Evolutionary conservation across 371 early-diverging fungal species (phyloP).

Genomic region (Mucor indicus): DNA sequence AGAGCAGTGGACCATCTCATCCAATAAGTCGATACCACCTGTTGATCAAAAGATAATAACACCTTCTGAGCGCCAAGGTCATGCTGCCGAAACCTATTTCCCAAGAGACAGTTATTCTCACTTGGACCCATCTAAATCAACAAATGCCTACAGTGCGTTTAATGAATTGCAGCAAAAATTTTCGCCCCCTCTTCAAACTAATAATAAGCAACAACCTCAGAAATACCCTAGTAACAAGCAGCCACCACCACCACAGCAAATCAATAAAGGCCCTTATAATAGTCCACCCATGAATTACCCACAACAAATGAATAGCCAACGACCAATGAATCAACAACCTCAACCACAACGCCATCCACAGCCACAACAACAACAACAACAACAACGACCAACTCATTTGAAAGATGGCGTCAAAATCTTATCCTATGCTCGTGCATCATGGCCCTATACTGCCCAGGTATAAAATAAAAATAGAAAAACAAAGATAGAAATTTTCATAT

Average conservation of each 20-base stretch:
- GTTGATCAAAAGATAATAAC: no score
- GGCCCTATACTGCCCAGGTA: conserved; percentile 25
- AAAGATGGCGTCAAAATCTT: conserved; percentile 12
- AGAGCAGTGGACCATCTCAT: no score
- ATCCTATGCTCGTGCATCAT: conserved; percentile 17
- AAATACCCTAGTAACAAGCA: neutral
- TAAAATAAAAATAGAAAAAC: neutral
- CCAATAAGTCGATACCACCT: no score
- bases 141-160: conserved; percentile 17
- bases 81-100: conserved; percentile 15
- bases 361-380: conserved; percentile 5
- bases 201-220: neutral
- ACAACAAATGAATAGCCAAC: neutral
- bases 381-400: conserved; percentile 1
- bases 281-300: neutral
- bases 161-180: conserved; percentile 8
- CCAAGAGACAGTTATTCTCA: conserved; percentile 17
- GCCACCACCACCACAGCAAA: neutral
- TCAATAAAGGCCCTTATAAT: no score
- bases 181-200: neutral
- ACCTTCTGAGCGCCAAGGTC: conserved; percentile 21
- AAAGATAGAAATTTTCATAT: neutral
- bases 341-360: conserved; percentile 1
- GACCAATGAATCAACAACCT: neutral
- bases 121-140: conserved; percentile 16